phyloP scores from a whole-genome alignment of 2,329 filamentous ascomycete species.

The Colletotrichum incanum region DNA sequence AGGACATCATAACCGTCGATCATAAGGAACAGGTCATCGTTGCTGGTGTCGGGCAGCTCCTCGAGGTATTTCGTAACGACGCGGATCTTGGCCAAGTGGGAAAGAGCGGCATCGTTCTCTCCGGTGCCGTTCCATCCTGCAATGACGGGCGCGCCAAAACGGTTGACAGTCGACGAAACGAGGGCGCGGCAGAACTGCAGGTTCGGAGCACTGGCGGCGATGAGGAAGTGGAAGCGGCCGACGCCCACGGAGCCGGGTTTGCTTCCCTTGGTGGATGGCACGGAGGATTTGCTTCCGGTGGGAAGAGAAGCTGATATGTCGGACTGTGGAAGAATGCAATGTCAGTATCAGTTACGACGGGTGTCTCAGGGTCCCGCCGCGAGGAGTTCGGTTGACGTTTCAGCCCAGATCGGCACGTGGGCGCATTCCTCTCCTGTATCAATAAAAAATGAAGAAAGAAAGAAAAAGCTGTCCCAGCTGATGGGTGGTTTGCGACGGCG shows the following conservation, averaged over 20 bases:
- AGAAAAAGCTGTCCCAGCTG: background rate
- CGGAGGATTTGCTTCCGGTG: constrained; percentile 35
- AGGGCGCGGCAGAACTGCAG: constrained; percentile 57
- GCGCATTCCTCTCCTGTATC: constrained; percentile 19
- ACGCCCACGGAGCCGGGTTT: constrained; percentile 26
- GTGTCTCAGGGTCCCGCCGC: constrained; percentile 25
- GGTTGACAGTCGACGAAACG: constrained; percentile 55
- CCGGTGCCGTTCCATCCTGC: constrained; percentile 57
- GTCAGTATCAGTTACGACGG: constrained; percentile 35
- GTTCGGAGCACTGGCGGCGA: constrained; percentile 57
- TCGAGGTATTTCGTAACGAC: constrained; percentile 55
- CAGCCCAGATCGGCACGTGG: constrained; percentile 34
- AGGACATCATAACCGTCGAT: constrained; percentile 76
- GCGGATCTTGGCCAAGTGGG: constrained; percentile 59
- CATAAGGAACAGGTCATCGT: constrained; percentile 75
- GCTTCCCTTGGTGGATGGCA: constrained; percentile 17
- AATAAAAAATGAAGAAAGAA: background rate
- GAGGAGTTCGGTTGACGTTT: constrained; percentile 36
- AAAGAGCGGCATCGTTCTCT: constrained; percentile 52
- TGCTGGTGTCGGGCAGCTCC: constrained; percentile 47
- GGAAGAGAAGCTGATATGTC: constrained; percentile 41
- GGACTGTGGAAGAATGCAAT: constrained; percentile 29
- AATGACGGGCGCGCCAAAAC: constrained; percentile 56
- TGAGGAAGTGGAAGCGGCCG: constrained; percentile 54
- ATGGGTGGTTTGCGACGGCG: constrained; percentile 16